Conservation (phyloP, 768 basidiomycete species). For the Cyclocybe cylindracea region DNA sequence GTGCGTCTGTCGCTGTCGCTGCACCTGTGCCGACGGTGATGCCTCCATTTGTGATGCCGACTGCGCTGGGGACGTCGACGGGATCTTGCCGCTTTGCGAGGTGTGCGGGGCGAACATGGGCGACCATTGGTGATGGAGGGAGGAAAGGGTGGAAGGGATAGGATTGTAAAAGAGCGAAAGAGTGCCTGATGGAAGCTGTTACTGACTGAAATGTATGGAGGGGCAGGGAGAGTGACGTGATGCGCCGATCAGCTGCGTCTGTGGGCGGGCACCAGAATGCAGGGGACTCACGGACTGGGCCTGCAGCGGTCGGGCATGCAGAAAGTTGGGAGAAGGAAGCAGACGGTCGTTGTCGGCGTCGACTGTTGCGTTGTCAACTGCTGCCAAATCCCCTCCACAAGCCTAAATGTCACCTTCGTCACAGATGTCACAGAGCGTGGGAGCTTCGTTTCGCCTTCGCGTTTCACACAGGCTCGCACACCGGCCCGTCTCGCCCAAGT, state of each 20-base stretch:
- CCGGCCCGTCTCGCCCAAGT: no score
- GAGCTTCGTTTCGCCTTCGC: no score
- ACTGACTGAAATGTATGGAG: constrained; percentile 10
- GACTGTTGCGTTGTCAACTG: no score
- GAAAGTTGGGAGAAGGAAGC: no score
- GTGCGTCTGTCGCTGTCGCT: constrained; percentile 10
- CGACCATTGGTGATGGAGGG: constrained; percentile 20
- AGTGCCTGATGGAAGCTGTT: constrained; percentile 19
- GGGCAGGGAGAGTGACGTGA: constrained; percentile 4
- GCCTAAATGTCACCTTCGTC: no score
- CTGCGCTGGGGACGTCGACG: constrained; percentile 10
- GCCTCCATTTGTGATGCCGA: constrained; percentile 15
- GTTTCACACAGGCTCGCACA: no score
- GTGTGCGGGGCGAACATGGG: constrained; percentile 14
- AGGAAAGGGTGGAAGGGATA: constrained; percentile 9
- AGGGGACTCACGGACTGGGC: no score
- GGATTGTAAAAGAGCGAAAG: constrained; percentile 24
- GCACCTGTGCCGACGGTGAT: constrained; percentile 14
- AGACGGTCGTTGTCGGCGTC: no score
- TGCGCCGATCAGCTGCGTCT: constrained; percentile 1
- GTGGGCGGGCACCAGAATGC: no score
- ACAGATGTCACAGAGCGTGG: no score
- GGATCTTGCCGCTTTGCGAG: constrained; percentile 18
- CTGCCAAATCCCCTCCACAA: no score
- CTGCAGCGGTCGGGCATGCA: no score